Percentiles rank a stretch among this genome's conserved stretches.
Conservation (phyloP, 768 basidiomycete genomes). For the Roridomyces roridus region DNA sequence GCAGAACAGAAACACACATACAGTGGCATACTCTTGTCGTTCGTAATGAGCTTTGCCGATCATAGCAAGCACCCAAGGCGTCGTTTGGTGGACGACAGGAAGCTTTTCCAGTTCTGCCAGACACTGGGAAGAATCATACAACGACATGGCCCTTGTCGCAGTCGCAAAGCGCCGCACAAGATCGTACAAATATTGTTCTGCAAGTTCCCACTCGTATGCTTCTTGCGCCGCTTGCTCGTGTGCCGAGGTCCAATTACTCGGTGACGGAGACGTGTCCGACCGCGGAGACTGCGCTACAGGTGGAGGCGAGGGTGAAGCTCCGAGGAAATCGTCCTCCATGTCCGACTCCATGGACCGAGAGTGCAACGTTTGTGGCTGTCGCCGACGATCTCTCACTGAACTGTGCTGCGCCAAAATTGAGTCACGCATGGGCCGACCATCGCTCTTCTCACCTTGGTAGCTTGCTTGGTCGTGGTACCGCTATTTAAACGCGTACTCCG, state of each 20-base stretch:
- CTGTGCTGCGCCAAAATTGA: constrained; percentile 33
- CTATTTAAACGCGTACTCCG: constrained; percentile 78
- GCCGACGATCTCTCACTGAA: constrained; percentile 62
- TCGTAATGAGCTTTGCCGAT: constrained; percentile 91
- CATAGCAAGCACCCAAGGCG: constrained; percentile 81
- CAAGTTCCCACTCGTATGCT: constrained; percentile 71
- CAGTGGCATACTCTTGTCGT: constrained; percentile 84
- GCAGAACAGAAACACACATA: constrained; percentile 49
- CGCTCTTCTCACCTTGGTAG: constrained; percentile 58
- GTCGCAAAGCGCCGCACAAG: constrained; percentile 82
- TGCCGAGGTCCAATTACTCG: constrained; percentile 66
- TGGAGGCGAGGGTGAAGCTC: constrained; percentile 65
- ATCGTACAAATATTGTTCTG: constrained; percentile 84
- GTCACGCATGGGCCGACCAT: too few species aligned
- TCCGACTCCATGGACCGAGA: constrained; percentile 75
- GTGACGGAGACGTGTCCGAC: constrained; percentile 68
- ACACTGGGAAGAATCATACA: constrained; percentile 79
- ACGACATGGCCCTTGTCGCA: constrained; percentile 75
- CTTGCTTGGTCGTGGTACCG: constrained; percentile 57
- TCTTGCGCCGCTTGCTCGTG: constrained; percentile 78
- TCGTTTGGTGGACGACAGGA: constrained; percentile 74
- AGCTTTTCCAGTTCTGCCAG: constrained; percentile 79
- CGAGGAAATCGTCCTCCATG: constrained; percentile 67
- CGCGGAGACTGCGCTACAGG: constrained; percentile 65
- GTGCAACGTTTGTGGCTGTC: constrained; percentile 55